Evolutionary conservation across 1,139 yeast genomes (phyloP), one percentile per base, ranked within the genome.

Genomic region (Debaryomyces psychrophilus): DNA sequence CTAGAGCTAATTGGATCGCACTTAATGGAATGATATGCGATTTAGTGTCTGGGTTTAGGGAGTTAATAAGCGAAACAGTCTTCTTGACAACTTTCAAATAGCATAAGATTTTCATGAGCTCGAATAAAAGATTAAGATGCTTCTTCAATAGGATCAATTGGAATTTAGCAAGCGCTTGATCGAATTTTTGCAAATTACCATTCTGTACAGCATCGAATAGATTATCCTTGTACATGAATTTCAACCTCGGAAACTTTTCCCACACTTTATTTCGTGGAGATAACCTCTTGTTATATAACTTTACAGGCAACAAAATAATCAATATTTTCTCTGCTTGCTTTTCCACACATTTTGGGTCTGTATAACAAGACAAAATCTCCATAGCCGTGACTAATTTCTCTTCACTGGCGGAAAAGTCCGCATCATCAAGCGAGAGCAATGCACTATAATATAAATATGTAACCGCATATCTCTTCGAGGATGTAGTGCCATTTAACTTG

Each of bases 401-500:
- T 46, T 77, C 77, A 4, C 88, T 85, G 8, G 65, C 63, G 1
- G 48, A 62, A 53, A 81, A 83, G 44, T 85, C 83, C 31, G 81
- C 83, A 48, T 84, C 87, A 55, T 83, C 83, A 43, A 86, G 74
- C 38, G 80, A 71, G 37, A 87, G 67, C 14, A 85, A 69, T 0
- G 92, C 87, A 54, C 82, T 73, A 62, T 83, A 87, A 64, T 85
- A 90, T 41, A 81, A 67, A 59, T 81, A 89, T 2, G 82, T 77
- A 8, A 82, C 77, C 8, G 81, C 74, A 46, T 85, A 83, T 8
- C 80, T 67, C 52, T 76, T 77, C 25, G 77, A 74, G 12, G 59
- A 49, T 2, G 69, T 61, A 6, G 81, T 58, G 3, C 73, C 65
- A 15, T 88, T 84, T 51, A 87, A 68, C 34, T 79, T 81, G 4